Conservation (phyloP, 192 early-diverging fungal species). For the Jimgerdemannia flammicorona region DNA sequence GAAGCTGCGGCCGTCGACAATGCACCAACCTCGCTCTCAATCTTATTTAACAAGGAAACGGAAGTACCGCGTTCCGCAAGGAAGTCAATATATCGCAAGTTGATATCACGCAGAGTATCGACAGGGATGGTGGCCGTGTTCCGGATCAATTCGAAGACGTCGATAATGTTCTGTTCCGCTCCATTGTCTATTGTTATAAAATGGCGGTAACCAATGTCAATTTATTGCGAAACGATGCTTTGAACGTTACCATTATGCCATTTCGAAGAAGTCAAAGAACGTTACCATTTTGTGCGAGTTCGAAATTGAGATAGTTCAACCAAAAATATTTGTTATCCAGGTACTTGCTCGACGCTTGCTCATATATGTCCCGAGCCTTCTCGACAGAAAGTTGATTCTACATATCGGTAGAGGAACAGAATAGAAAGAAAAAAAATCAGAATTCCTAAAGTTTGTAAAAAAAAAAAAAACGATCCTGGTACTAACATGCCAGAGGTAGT, state of each 20-base stretch:
- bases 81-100: slow-evolving; percentile 51
- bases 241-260: too few species aligned
- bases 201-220: background rate
- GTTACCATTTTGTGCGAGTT: slow-evolving; percentile 37
- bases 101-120: slow-evolving; percentile 54
- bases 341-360: slow-evolving; percentile 35
- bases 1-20: background rate
- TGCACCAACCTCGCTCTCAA: slow-evolving; percentile 41
- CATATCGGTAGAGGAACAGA: too few species aligned
- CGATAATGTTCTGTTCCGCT: slow-evolving; percentile 35
- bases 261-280: too few species aligned
- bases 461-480: slow-evolving; percentile 4
- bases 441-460: too few species aligned
- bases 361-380: slow-evolving; percentile 45
- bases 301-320: slow-evolving; percentile 57
- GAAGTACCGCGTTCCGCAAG: slow-evolving; percentile 47
- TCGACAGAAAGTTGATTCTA: slow-evolving; percentile 24
- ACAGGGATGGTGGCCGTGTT: slow-evolving; percentile 33
- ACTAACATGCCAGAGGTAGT: slow-evolving; percentile 42
- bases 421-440: slow-evolving; percentile 11
- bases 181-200: slow-evolving; percentile 23
- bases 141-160: slow-evolving; percentile 46
- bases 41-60: slow-evolving; percentile 37
- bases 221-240: slow-evolving; percentile 6
- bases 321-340: slow-evolving; percentile 52